phyloP scores from a whole-genome alignment of 495 filamentous ascomycete species.

The Cercophora newfieldiana region DNA sequence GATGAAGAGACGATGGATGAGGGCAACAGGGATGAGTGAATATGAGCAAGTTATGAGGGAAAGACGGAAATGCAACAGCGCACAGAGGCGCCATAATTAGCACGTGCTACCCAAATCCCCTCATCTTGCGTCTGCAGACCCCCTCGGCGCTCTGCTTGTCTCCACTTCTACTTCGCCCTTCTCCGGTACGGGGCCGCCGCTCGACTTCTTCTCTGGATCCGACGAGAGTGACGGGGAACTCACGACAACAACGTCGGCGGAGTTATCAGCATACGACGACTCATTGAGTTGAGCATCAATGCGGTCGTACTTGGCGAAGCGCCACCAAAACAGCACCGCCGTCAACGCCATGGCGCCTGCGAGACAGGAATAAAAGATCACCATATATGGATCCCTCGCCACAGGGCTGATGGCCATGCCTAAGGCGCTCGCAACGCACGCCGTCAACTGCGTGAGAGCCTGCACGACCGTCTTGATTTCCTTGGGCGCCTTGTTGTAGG shows the following conservation, averaged over 20 bases:
- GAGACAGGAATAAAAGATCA: constrained; percentile 47
- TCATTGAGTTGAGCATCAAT: constrained; percentile 6
- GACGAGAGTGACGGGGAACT: not conserved
- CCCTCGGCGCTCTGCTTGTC: not conserved
- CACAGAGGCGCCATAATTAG: not conserved
- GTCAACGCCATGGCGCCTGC: constrained; percentile 36
- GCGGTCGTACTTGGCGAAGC: constrained; percentile 32
- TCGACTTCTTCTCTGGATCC: not conserved
- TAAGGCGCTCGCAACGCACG: constrained; percentile 41
- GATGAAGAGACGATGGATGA: not conserved
- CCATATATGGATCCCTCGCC: constrained; percentile 45
- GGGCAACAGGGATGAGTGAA: not conserved
- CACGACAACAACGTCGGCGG: not conserved
- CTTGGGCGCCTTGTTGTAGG: constrained; percentile 45
- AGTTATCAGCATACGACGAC: not conserved
- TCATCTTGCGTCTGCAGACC: not conserved
- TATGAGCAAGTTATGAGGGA: constrained; percentile 7
- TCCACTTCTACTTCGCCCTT: not conserved
- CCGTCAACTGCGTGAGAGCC: constrained; percentile 43
- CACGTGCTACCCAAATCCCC: not conserved
- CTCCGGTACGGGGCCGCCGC: not conserved
- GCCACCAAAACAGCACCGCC: constrained; percentile 33
- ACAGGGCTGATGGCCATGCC: constrained; percentile 46
- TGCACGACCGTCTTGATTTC: constrained; percentile 37
- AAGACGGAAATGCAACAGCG: not conserved